Percentiles rank a stretch among this genome's conserved stretches.
Conservation (phyloP, 2,329 filamentous ascomycete genomes). For the Fusarium agapanthi region DNA sequence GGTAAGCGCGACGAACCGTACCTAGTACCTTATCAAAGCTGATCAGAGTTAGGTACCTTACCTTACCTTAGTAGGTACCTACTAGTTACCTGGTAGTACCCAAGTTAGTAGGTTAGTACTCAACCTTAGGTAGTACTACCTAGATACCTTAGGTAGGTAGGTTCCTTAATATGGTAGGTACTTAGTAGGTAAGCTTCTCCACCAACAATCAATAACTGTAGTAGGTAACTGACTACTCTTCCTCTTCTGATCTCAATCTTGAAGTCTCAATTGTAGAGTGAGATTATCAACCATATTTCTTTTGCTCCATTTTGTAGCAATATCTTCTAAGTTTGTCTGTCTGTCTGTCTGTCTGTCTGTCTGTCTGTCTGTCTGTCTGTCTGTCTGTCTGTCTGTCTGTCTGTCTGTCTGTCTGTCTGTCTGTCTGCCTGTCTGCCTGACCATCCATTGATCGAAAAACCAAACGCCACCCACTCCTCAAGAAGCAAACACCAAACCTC, state of each 20-base stretch:
- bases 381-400: not conserved
- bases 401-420: not conserved
- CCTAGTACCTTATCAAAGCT: not conserved
- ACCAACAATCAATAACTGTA: not conserved
- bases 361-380: too few relatives aligned
- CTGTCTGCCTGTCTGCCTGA: not conserved
- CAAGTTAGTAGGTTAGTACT: too few relatives aligned
- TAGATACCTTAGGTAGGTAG: too few relatives aligned
- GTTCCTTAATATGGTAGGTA: too few relatives aligned
- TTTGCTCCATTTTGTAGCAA: not conserved
- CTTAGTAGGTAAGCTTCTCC: too few relatives aligned
- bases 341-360: not conserved
- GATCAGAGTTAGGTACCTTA: too few relatives aligned
- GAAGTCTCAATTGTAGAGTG: not conserved
- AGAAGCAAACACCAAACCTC: not conserved
- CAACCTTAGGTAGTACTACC: too few relatives aligned
- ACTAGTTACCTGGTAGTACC: too few relatives aligned
- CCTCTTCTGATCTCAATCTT: not conserved
- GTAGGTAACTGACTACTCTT: not conserved
- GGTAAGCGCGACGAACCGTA: not conserved
- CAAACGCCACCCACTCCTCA: conserved; percentile 8
- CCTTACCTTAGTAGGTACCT: too few relatives aligned
- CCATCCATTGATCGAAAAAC: not conserved
- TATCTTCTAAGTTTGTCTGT: not conserved
- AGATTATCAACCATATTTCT: not conserved